A percentile compares a stretch with the other conserved stretches of the same genome.
Conservation (phyloP, 768 basidiomycete species). For the Amanita molliuscula region DNA sequence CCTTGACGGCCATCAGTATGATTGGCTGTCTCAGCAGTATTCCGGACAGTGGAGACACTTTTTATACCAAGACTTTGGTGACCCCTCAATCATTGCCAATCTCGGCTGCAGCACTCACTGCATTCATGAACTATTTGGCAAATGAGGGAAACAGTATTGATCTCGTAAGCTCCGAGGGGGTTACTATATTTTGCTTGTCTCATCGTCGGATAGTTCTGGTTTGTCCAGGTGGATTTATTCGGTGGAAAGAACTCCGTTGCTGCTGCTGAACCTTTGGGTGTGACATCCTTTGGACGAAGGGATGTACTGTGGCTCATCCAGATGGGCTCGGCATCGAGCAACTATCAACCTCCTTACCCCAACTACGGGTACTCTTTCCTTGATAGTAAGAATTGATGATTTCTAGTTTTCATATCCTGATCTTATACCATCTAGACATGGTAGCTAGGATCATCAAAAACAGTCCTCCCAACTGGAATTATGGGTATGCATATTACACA, state of each 20-base stretch:
- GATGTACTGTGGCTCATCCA: too few species aligned
- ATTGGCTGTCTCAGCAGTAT: too few species aligned
- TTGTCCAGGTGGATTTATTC: conserved; percentile 28
- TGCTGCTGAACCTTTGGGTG: too few species aligned
- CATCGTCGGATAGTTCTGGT: conserved; percentile 16
- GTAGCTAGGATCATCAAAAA: conserved; percentile 24
- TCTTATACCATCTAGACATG: conserved; percentile 14
- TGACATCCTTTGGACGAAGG: too few species aligned
- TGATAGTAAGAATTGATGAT: too few species aligned
- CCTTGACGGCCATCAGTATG: too few species aligned
- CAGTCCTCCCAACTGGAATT: too few species aligned
- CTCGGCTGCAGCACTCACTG: conserved; percentile 18
- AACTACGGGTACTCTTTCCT: conserved; percentile 29
- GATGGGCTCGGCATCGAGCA: conserved; percentile 30
- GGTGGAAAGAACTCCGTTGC: too few species aligned
- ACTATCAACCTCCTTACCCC: conserved; percentile 27
- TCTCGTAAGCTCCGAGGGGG: too few species aligned
- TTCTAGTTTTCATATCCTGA: background rate
- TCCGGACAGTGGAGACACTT: conserved; percentile 25
- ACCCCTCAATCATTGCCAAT: conserved; percentile 21
- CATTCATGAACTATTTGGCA: conserved; percentile 25
- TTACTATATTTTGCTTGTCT: background rate
- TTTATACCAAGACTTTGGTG: conserved; percentile 33
- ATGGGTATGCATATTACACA: conserved; percentile 22
- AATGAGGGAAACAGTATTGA: too few species aligned